Evolutionary conservation across 352 stramenopile genomes (phyloP), one percentile per base, ranked within the genome.

Genomic region (Globisporangium polare): DNA sequence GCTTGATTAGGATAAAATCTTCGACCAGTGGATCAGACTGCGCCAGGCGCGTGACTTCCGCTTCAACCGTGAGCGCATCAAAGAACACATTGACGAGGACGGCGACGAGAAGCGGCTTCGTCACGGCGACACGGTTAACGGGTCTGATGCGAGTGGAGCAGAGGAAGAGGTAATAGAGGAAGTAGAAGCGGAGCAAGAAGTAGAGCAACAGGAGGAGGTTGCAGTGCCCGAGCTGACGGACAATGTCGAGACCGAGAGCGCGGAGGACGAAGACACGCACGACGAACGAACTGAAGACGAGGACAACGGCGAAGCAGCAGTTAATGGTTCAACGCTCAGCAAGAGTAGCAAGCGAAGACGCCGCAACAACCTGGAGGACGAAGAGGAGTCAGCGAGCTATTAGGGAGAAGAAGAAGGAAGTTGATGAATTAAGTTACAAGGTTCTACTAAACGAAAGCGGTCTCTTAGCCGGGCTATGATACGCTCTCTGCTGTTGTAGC

Each of bases 1-100:
- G 42, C 4, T 56, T 49, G 24, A n/a, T n/a, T 47, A 83, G 66
- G 67, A 69, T 1, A 63, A 68, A n/a, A 66, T 83, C 33, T 88
- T 88, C 27, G 78, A 64, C 42, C 57, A 64, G 45, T 86, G 78
- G 78, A 83, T 77, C 45, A 68, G 77, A 15, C 49, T 85, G 9
- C 73, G 78, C 1, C 71, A 81, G 42, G 71, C 71, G 7, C 70
- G 75, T 5, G 78, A 88, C 57, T 88, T 88, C 43, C 71, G 75
- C 1, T 68, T 88, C 45, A 82, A 88, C 55, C 63, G 58, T 27
- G 73, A 81, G 9, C 57, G 61, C 13, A 58, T 85, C 8, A 65
- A 71, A 31, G 60, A 70, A 26, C 45, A 43, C 18, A 68, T 73
- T 20, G 45, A 70, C 29, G 59, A 67, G 6, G 63, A 67, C 15